These are phyloP conservation scores for Dioscorea alata DNA, from an alignment of 106 monocot species.

Conservation along the genomic window DNA sequence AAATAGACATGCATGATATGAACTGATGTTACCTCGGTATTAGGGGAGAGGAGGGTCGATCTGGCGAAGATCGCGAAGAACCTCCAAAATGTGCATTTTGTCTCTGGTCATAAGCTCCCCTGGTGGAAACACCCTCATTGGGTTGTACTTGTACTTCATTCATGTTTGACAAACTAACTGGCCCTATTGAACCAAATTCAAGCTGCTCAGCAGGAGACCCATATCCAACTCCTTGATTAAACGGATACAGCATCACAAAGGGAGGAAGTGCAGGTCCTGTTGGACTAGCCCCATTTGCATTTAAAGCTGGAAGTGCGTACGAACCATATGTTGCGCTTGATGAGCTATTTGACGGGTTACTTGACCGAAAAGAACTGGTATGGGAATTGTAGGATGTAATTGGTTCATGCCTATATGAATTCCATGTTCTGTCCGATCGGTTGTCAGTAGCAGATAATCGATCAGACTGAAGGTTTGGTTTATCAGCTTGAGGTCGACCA, in stretches of 20 bases:
- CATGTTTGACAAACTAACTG: slow-evolving; percentile 17
- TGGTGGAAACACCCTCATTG: slow-evolving; percentile 16
- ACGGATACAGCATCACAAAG: slow-evolving; percentile 54
- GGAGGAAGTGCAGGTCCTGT: slow-evolving; percentile 16
- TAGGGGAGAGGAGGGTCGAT: slow-evolving; percentile 61
- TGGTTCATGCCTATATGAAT: slow-evolving; percentile 29
- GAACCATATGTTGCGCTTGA: slow-evolving; percentile 30
- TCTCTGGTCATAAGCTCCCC: slow-evolving; percentile 37
- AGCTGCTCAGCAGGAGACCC: slow-evolving; percentile 34
- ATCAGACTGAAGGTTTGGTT: slow-evolving; percentile 25
- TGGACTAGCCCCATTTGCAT: slow-evolving; percentile 28
- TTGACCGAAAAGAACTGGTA: slow-evolving; percentile 20
- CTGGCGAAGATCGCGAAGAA: slow-evolving; percentile 46
- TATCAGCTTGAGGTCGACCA: slow-evolving; percentile 34
- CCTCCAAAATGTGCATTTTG: slow-evolving; percentile 22
- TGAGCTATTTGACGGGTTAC: slow-evolving; percentile 20
- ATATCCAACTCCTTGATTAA: slow-evolving; percentile 34
- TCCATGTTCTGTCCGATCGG: slow-evolving; percentile 30
- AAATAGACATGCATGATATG: background rate
- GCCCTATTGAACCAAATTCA: slow-evolving; percentile 66
- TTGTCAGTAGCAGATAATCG: slow-evolving; percentile 15
- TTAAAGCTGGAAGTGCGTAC: slow-evolving; percentile 25
- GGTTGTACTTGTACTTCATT: slow-evolving; percentile 21
- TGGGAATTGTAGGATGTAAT: slow-evolving; percentile 14
- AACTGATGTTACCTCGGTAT: slow-evolving; percentile 28